Evolutionary conservation across 2,329 filamentous ascomycete genomes (phyloP).

Genomic region (Colletotrichum sp.): DNA sequence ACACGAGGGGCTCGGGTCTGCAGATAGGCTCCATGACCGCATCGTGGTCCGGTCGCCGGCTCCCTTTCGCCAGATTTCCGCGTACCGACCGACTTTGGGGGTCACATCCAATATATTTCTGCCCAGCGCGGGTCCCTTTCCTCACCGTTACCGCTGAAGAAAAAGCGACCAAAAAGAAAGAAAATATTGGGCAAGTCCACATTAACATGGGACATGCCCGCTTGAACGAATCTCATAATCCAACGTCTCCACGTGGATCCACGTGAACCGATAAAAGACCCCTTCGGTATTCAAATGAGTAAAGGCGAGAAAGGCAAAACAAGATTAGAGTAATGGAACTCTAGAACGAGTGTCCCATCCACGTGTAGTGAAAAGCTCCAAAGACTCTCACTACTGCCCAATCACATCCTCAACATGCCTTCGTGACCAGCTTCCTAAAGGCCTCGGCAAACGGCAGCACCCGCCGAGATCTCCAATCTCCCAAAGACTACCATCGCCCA

Average conservation of each 20-base stretch:
- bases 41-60: neutral
- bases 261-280: neutral
- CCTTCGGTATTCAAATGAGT: neutral
- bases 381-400: neutral
- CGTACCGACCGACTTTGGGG: neutral
- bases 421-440: neutral
- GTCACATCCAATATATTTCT: neutral
- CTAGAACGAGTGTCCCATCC: neutral
- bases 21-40: neutral
- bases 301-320: neutral
- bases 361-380: neutral
- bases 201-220: neutral
- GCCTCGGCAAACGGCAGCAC: neutral
- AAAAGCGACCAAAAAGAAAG: neutral
- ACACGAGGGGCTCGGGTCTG: neutral
- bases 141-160: neutral
- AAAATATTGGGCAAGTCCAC: neutral
- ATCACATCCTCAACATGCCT: neutral
- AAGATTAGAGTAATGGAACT: neutral
- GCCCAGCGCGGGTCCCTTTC: neutral
- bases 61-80: neutral
- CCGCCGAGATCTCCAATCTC: neutral
- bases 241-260: constrained; percentile 8
- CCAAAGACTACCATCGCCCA: neutral
- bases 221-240: neutral